Conservation (phyloP, 768 basidiomycete species). For the Plicaturopsis crispa region DNA sequence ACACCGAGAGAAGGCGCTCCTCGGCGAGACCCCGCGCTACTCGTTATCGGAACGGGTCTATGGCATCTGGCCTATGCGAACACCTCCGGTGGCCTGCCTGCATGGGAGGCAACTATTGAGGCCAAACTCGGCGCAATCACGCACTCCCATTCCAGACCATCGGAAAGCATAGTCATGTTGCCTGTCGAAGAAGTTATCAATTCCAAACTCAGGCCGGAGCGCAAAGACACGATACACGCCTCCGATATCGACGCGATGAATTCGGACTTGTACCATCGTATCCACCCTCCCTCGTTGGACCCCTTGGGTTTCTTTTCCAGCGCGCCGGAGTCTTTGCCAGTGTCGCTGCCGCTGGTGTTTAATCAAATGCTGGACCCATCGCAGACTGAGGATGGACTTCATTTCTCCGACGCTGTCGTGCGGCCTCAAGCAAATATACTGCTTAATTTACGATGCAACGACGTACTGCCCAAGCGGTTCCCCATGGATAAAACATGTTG, state of each 20-base stretch:
- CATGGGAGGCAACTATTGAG: conserved; percentile 76
- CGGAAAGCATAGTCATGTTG: conserved; percentile 70
- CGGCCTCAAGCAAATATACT: conserved; percentile 70
- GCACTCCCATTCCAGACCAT: conserved; percentile 30
- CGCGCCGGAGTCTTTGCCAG: conserved; percentile 18
- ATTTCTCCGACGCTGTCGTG: conserved; percentile 60
- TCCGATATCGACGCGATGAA: conserved; percentile 91
- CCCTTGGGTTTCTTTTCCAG: conserved; percentile 20
- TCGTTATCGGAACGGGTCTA: conserved; percentile 80
- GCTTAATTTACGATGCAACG: conserved; percentile 78
- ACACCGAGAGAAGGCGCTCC: conserved; percentile 8
- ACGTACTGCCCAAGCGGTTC: conserved; percentile 49
- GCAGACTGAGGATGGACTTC: conserved; percentile 79
- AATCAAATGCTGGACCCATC: conserved; percentile 70
- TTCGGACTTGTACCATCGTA: conserved; percentile 68
- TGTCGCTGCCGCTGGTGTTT: conserved; percentile 70
- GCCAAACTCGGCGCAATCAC: conserved; percentile 45
- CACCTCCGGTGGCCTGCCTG: conserved; percentile 63
- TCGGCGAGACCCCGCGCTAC: conserved; percentile 44
- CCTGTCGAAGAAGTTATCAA: conserved; percentile 70
- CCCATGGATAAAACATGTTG: conserved; percentile 79
- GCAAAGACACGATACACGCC: conserved; percentile 61
- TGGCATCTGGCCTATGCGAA: conserved; percentile 83
- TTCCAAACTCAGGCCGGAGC: conserved; percentile 55
- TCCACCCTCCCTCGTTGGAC: conserved; percentile 27